phyloP scores from a whole-genome alignment of 345 rosid species.

The Gossypium mustelinum region DNA sequence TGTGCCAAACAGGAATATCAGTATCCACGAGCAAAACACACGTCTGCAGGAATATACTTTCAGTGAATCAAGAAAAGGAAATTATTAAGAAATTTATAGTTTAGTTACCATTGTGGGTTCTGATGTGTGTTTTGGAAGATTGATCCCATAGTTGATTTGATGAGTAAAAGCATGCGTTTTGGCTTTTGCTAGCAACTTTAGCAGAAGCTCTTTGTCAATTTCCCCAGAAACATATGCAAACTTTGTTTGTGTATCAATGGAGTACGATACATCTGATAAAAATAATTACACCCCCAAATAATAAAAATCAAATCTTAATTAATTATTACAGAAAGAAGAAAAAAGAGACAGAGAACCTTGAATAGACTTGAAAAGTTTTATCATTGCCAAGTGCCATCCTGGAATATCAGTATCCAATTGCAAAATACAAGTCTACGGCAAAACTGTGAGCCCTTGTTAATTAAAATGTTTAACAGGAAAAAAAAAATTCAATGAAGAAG shows the following conservation, averaged over 20 bases:
- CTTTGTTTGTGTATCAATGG: not conserved
- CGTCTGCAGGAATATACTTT: not conserved
- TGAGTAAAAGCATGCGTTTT: not conserved
- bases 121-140: not conserved
- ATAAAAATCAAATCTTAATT: not conserved
- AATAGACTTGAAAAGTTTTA: not conserved
- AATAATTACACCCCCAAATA: too few relatives aligned
- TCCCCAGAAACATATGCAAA: not conserved
- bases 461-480: not conserved
- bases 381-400: not conserved
- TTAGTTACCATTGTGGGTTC: constrained; percentile 3
- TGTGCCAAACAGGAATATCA: constrained; percentile 12
- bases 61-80: not conserved
- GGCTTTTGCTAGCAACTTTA: not conserved
- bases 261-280: not conserved
- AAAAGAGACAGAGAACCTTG: not conserved
- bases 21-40: constrained; percentile 14
- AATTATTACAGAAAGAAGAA: not conserved
- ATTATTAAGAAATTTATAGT: not conserved
- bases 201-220: not conserved
- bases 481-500: not conserved
- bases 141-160: not conserved
- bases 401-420: not conserved
- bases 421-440: not conserved
- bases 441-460: not conserved